Percentiles rank a stretch among this genome's conserved stretches.
Evolutionary conservation across 2,329 filamentous ascomycete genomes (phyloP).

Genomic region (Cytospora paraplurivora): DNA sequence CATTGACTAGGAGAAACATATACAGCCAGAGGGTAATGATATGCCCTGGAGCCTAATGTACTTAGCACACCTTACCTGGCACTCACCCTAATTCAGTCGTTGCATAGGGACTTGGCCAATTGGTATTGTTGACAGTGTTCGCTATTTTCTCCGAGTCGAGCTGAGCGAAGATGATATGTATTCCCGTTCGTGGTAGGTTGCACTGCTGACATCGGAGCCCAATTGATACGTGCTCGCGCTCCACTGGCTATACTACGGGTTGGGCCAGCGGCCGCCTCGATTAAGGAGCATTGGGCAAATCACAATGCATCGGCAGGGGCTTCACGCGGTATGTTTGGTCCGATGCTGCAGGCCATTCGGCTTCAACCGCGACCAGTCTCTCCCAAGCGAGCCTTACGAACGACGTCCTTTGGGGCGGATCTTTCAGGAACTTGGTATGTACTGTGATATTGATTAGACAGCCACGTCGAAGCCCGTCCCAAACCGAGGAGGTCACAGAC

Average conservation of each 20-base stretch:
- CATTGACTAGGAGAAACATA: too few species aligned
- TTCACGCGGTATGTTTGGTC: not conserved
- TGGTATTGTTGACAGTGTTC: not conserved
- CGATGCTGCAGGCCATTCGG: not conserved
- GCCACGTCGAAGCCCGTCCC: not conserved
- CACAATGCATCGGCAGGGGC: not conserved
- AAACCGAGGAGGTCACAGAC: not conserved
- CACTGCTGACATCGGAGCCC: not conserved
- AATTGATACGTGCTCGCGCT: slow-evolving; percentile 3
- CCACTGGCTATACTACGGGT: slow-evolving; percentile 7
- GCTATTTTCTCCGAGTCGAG: not conserved
- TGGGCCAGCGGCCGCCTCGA: not conserved
- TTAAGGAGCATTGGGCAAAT: not conserved
- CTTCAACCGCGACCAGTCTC: not conserved
- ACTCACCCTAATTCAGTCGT: not conserved
- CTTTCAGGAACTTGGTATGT: not conserved
- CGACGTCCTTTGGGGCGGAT: not conserved
- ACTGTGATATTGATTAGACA: not conserved
- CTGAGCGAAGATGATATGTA: not conserved
- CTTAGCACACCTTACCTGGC: not conserved
- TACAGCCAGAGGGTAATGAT: too few species aligned
- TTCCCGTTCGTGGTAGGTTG: not conserved
- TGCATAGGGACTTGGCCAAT: not conserved
- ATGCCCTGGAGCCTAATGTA: not conserved
- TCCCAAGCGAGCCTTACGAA: not conserved